Conservation (phyloP, 306 rosid genomes). For the Sindora glabra region DNA sequence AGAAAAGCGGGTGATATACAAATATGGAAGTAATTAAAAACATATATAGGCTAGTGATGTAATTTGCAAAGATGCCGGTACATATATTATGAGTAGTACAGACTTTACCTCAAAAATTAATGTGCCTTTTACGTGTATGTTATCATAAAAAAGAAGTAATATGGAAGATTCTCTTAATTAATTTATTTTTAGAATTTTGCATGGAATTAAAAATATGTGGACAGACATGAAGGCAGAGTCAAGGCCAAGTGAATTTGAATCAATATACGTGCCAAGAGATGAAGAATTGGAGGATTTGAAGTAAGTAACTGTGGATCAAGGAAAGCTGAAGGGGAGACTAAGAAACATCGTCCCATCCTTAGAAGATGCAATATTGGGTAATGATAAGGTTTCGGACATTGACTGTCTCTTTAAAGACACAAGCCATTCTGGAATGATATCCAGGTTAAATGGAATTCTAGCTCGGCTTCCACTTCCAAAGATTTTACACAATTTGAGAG, state of each 20-base stretch:
- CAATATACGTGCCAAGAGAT: constrained; percentile 38
- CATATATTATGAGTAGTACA: no score
- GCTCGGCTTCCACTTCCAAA: not conserved
- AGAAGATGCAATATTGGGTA: not conserved
- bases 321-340: constrained; percentile 18
- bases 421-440: not conserved
- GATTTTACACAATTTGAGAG: constrained; percentile 10
- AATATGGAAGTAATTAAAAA: no score
- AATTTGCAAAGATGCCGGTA: no score
- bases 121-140: no score
- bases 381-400: constrained; percentile 7
- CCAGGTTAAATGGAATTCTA: not conserved
- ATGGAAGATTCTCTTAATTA: no score
- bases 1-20: no score
- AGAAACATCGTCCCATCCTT: constrained; percentile 24
- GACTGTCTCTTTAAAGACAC: constrained; percentile 12
- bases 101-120: no score
- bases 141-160: no score
- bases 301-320: constrained; percentile 16
- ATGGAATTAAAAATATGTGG: not conserved
- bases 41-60: no score
- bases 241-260: not conserved
- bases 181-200: no score
- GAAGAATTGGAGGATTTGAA: constrained; percentile 37
- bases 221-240: constrained; percentile 26